Conservation (phyloP, 805 yeast genomes). For the Wickerhamiella azymoides region DNA sequence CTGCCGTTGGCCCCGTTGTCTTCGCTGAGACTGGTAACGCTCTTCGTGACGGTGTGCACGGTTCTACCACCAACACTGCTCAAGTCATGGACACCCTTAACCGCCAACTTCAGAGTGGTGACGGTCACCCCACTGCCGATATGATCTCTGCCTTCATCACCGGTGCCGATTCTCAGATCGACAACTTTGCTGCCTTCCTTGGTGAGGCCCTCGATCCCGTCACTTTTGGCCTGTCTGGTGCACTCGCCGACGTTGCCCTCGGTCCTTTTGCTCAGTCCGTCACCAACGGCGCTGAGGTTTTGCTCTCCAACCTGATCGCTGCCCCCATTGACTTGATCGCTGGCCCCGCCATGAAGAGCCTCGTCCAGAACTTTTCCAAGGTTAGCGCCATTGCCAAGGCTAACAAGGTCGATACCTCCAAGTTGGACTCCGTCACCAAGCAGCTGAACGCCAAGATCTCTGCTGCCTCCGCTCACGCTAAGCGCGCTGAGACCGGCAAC, state of each 20-base stretch:
- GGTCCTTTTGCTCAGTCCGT: conserved; percentile 22
- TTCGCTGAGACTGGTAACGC: conserved; percentile 14
- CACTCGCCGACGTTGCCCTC: conserved; percentile 18
- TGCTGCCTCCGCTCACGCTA: conserved; percentile 11
- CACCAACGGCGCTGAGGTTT: conserved; percentile 24
- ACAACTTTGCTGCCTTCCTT: conserved; percentile 20
- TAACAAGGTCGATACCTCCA: conserved; percentile 11
- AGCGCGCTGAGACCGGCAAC: conserved; percentile 13
- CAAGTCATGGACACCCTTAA: conserved; percentile 16
- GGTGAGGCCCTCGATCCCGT: conserved; percentile 14
- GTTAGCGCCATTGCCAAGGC: conserved; percentile 17
- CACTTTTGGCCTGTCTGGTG: conserved; percentile 20
- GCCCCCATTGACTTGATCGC: conserved; percentile 17
- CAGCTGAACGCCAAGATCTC: conserved; percentile 10
- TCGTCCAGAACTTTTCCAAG: conserved; percentile 15
- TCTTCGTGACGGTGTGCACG: conserved; percentile 11
- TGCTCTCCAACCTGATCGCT: conserved; percentile 19
- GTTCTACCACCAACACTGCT: conserved; percentile 15
- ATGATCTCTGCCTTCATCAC: conserved; percentile 19
- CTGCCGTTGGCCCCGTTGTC: conserved; percentile 6
- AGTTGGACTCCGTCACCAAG: conserved; percentile 1
- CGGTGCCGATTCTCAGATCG: conserved; percentile 25
- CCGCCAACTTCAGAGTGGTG: conserved; percentile 11
- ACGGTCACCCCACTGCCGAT: conserved; percentile 19
- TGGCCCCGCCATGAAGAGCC: conserved; percentile 19